Conservation (phyloP, 495 filamentous ascomycete genomes). For the Penicillium silybi region DNA sequence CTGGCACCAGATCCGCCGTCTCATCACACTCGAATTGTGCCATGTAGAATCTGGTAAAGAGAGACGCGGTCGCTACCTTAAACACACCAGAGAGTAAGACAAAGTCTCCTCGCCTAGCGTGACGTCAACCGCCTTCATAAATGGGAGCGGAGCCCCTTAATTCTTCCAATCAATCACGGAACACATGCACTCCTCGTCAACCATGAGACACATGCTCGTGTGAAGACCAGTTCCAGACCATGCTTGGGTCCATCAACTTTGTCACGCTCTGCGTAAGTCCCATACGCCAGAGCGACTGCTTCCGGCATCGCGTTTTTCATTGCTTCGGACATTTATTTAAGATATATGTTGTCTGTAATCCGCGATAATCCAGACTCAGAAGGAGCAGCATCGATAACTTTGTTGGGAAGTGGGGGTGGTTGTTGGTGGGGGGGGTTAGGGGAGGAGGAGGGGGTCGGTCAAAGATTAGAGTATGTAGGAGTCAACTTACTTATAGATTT, state of each 20-base stretch:
- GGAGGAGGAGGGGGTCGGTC: too few relatives aligned
- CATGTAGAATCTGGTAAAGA: conserved; percentile 1
- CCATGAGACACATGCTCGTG: conserved; percentile 1
- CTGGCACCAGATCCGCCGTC: background rate
- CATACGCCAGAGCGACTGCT: background rate
- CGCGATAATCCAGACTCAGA: background rate
- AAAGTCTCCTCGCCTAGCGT: background rate
- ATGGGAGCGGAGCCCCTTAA: background rate
- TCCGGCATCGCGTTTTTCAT: background rate
- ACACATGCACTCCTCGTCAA: conserved; percentile 4
- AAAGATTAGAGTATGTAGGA: too few relatives aligned
- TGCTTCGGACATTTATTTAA: background rate
- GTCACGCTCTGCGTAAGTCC: background rate
- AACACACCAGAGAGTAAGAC: background rate
- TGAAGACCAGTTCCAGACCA: background rate
- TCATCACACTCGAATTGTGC: background rate
- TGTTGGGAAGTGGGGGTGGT: background rate
- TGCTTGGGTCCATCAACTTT: background rate
- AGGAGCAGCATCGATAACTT: background rate
- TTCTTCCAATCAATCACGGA: background rate
- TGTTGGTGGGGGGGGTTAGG: too few relatives aligned
- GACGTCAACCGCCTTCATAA: conserved; percentile 2
- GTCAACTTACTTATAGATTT: too few relatives aligned
- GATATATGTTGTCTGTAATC: background rate
- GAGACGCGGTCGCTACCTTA: background rate